Evolutionary conservation across 768 basidiomycete genomes (phyloP).

Genomic region (Tremella mesenterica): DNA sequence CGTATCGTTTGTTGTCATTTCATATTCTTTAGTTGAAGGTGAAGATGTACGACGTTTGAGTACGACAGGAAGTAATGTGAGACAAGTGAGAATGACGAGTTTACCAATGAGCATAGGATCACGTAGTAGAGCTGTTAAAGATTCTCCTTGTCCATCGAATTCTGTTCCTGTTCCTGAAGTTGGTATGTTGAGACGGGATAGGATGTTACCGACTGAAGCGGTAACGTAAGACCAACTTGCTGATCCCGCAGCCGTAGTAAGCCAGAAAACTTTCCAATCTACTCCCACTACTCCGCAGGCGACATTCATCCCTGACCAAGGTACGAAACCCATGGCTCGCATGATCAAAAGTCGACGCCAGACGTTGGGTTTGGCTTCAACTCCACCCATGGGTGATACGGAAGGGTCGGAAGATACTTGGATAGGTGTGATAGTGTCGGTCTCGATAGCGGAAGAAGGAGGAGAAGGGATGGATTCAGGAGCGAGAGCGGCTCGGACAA

Average conservation of each 20-base stretch:
- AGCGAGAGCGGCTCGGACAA: constrained; percentile 73
- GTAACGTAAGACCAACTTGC: constrained; percentile 44
- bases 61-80: constrained; percentile 80
- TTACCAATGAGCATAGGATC: constrained; percentile 77
- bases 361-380: constrained; percentile 30
- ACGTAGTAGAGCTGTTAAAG: constrained; percentile 72
- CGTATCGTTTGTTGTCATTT: background rate
- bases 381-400: constrained; percentile 11
- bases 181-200: constrained; percentile 30
- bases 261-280: constrained; percentile 41
- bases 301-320: constrained; percentile 95
- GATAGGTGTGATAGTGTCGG: constrained; percentile 22
- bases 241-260: constrained; percentile 44
- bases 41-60: constrained; percentile 43
- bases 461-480: constrained; percentile 43
- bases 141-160: constrained; percentile 47
- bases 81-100: constrained; percentile 67
- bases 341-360: constrained; percentile 85
- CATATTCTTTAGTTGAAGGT: background rate
- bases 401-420: constrained; percentile 17
- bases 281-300: constrained; percentile 90
- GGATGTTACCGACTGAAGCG: constrained; percentile 34
- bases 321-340: constrained; percentile 82
- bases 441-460: constrained; percentile 1
- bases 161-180: background rate